phyloP scores from a whole-genome alignment of 345 rosid genomes.

The Pelargonium nanum region DNA sequence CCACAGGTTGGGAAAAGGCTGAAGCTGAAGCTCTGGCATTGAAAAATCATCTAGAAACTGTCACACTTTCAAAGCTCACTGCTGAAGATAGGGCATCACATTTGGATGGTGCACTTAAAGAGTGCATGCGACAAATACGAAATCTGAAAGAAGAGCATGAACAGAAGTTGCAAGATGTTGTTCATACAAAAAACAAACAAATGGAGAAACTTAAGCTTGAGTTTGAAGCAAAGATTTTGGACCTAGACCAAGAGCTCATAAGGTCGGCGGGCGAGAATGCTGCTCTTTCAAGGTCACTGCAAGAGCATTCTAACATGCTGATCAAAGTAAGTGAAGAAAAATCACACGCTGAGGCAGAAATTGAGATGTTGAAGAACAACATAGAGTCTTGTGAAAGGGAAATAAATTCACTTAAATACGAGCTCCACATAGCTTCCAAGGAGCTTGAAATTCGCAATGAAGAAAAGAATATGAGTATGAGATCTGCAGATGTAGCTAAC shows the following conservation, averaged over 20 bases:
- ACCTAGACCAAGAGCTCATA: constrained; percentile 70
- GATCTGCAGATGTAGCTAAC: constrained; percentile 83
- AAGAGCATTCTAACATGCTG: constrained; percentile 76
- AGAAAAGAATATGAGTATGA: constrained; percentile 95
- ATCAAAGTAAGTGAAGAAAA: constrained; percentile 66
- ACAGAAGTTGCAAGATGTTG: constrained; percentile 60
- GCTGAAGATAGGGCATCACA: constrained; percentile 86
- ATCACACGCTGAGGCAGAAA: constrained; percentile 73
- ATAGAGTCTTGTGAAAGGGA: constrained; percentile 85
- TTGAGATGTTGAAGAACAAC: constrained; percentile 67
- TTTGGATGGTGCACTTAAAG: constrained; percentile 92
- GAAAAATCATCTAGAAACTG: constrained; percentile 73
- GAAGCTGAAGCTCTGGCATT: constrained; percentile 91
- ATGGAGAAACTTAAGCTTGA: constrained; percentile 61
- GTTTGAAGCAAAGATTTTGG: constrained; percentile 58
- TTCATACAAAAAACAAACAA: constrained; percentile 52
- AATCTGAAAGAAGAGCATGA: constrained; percentile 91
- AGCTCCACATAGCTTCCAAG: constrained; percentile 62
- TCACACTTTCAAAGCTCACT: constrained; percentile 74
- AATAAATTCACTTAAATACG: constrained; percentile 72
- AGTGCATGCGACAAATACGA: constrained; percentile 92
- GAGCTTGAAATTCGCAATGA: constrained; percentile 96
- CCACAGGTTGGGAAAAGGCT: constrained; percentile 96
- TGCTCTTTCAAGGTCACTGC: constrained; percentile 68
- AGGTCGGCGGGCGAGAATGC: constrained; percentile 74